Evolutionary conservation across 345 rosid genomes (phyloP).

Genomic region (Pelargonium nanum): DNA sequence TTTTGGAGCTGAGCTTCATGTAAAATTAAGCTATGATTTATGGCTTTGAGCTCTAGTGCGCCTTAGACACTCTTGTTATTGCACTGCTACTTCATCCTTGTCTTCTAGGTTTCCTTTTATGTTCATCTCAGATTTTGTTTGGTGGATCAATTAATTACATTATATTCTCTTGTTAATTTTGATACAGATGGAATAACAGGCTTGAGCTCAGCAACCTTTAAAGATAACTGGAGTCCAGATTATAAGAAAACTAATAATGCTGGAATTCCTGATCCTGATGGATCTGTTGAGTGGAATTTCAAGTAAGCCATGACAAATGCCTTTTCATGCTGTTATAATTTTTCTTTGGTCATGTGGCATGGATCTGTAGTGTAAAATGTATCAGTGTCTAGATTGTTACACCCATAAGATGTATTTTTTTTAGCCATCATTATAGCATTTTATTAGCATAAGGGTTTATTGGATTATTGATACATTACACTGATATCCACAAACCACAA

Average conservation of each 20-base stretch:
- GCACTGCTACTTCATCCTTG: no score
- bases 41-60: no score
- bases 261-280: slow-evolving; percentile 83
- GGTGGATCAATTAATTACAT: slow-evolving; percentile 9
- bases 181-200: slow-evolving; percentile 81
- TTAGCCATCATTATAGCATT: neutral
- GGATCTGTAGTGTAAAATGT: neutral
- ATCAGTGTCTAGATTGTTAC: neutral
- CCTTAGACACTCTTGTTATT: no score
- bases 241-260: slow-evolving; percentile 85
- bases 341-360: neutral
- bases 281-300: slow-evolving; percentile 75
- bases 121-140: neutral
- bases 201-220: slow-evolving; percentile 66
- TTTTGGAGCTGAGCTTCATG: no score
- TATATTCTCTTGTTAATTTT: slow-evolving; percentile 8
- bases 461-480: neutral
- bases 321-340: slow-evolving; percentile 4
- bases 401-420: neutral
- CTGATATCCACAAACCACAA: neutral
- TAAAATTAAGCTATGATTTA: no score
- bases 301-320: slow-evolving; percentile 46
- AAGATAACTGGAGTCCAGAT: slow-evolving; percentile 85
- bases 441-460: neutral
- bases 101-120: no score